Conservation (phyloP, 2,329 filamentous ascomycete species). For the Blastomyces parvus region DNA sequence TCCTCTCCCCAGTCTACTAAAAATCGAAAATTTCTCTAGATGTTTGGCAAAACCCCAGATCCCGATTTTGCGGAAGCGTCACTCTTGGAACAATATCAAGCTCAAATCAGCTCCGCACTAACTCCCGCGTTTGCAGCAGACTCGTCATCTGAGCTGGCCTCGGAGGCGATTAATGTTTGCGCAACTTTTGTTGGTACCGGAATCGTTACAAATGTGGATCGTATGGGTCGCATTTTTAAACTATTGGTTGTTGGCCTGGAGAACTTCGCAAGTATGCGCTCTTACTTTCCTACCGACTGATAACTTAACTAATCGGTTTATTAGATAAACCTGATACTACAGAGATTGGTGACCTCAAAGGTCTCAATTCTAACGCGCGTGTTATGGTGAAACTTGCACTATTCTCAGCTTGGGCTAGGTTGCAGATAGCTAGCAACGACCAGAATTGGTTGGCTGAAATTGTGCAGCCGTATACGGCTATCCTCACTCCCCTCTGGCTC, state of each 20-base stretch:
- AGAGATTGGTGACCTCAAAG: slow-evolving; percentile 84
- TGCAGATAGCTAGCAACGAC: slow-evolving; percentile 89
- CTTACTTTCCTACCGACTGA: background rate
- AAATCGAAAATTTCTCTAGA: slow-evolving; percentile 33
- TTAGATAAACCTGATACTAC: slow-evolving; percentile 62
- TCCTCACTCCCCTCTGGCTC: slow-evolving; percentile 85
- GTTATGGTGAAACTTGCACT: slow-evolving; percentile 98
- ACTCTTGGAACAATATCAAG: slow-evolving; percentile 93
- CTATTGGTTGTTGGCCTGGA: slow-evolving; percentile 82
- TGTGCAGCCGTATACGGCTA: slow-evolving; percentile 79
- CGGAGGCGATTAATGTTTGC: slow-evolving; percentile 93
- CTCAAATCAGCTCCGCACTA: slow-evolving; percentile 91
- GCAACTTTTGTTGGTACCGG: slow-evolving; percentile 96
- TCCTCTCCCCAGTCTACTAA: background rate
- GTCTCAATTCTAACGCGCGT: slow-evolving; percentile 87
- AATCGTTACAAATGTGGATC: slow-evolving; percentile 91
- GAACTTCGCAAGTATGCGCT: slow-evolving; percentile 64
- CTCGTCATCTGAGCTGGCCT: slow-evolving; percentile 89
- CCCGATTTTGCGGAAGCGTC: slow-evolving; percentile 97
- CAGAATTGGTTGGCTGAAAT: slow-evolving; percentile 84
- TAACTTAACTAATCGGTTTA: slow-evolving; percentile 14
- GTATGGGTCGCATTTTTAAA: slow-evolving; percentile 98
- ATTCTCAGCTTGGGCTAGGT: slow-evolving; percentile 92
- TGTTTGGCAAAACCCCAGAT: slow-evolving; percentile 91
- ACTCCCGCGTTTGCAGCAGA: slow-evolving; percentile 94